These are phyloP conservation scores for Massarina eburnea DNA, from an alignment of 2,329 filamentous ascomycete genomes.

Conservation along the genomic window DNA sequence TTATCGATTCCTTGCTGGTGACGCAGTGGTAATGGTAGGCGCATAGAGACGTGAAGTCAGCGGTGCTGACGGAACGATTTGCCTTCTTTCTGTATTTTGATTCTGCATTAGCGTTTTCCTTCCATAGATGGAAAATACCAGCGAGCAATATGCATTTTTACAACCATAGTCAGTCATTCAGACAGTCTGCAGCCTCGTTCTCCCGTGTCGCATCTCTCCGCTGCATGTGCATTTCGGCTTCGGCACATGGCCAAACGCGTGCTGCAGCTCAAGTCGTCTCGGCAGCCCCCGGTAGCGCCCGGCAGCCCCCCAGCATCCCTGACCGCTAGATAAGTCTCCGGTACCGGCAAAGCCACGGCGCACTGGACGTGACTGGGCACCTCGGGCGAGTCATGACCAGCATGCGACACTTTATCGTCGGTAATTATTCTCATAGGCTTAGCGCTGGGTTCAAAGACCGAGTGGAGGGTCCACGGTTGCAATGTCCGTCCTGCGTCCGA, in stretches of 20 bases:
- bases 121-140: conserved; percentile 9
- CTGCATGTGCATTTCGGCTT: not conserved
- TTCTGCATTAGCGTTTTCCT: conserved; percentile 20
- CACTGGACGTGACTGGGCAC: no score
- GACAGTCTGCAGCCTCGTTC: not conserved
- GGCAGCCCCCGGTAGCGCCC: no score
- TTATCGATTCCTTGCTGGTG: conserved; percentile 8
- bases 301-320: no score
- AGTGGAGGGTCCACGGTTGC: no score
- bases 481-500: no score
- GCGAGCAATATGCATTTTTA: not conserved
- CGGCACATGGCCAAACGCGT: not conserved
- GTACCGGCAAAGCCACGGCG: no score
- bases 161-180: not conserved
- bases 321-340: no score
- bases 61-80: conserved; percentile 20
- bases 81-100: conserved; percentile 14
- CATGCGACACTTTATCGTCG: no score
- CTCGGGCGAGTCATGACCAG: no score
- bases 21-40: conserved; percentile 19
- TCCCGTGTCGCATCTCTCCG: not conserved
- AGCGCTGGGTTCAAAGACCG: no score
- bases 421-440: no score
- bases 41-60: conserved; percentile 7
- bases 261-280: not conserved